Conservation (phyloP, 345 rosid genomes). For the Melaleuca quinquenervia region DNA sequence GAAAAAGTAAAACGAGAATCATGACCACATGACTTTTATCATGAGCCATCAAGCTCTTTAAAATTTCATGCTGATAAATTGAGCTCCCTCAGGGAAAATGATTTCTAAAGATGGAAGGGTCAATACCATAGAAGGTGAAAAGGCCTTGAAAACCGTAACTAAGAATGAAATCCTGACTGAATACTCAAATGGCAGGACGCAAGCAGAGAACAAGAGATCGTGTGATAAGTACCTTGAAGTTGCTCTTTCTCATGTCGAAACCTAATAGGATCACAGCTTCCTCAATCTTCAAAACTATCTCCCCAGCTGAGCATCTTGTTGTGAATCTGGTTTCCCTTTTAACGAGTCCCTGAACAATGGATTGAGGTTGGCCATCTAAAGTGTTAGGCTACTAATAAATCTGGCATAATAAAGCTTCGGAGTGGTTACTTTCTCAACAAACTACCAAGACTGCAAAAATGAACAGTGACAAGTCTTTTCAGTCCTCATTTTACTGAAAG, state of each 20-base stretch:
- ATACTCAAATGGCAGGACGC: background rate
- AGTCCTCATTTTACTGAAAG: background rate
- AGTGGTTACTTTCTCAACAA: background rate
- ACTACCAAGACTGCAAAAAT: background rate
- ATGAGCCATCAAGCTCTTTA: background rate
- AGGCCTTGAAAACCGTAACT: background rate
- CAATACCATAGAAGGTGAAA: background rate
- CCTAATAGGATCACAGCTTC: constrained; percentile 73
- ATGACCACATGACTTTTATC: background rate
- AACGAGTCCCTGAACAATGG: constrained; percentile 51
- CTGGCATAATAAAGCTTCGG: background rate
- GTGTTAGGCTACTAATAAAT: background rate
- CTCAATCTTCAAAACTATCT: constrained; percentile 78
- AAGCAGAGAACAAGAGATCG: background rate
- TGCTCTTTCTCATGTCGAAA: constrained; percentile 75
- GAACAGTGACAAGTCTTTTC: background rate
- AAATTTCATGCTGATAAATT: background rate
- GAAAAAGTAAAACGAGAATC: background rate
- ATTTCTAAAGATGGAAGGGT: background rate
- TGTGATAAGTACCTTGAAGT: constrained; percentile 46
- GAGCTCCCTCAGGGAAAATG: background rate
- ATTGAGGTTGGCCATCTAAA: background rate
- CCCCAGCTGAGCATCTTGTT: constrained; percentile 57
- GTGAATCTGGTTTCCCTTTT: constrained; percentile 80
- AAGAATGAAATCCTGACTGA: background rate